phyloP scores from a whole-genome alignment of 116 monocot genomes.

The Iris pallida region DNA sequence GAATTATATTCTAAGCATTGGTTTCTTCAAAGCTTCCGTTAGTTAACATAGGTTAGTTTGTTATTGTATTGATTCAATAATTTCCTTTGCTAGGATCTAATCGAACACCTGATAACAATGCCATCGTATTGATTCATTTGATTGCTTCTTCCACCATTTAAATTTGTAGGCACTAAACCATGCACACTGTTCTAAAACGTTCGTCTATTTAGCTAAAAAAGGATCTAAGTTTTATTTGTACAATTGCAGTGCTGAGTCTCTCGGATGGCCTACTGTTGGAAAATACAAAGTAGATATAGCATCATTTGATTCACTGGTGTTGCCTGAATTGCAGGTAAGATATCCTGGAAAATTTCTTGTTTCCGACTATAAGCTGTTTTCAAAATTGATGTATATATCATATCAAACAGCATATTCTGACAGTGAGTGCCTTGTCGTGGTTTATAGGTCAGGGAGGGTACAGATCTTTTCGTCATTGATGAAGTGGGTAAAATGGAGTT shows the following conservation, averaged over 20 bases:
- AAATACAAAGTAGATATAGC: slow-evolving; percentile 83
- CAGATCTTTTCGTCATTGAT: slow-evolving; percentile 83
- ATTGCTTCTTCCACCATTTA: too few relatives aligned
- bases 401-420: not conserved
- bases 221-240: not conserved
- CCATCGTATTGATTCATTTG: too few relatives aligned
- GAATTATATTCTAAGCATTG: too few relatives aligned
- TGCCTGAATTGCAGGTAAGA: slow-evolving; percentile 74
- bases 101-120: too few relatives aligned
- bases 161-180: too few relatives aligned
- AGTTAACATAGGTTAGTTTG: too few relatives aligned
- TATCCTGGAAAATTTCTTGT: not conserved
- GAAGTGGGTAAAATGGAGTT: slow-evolving; percentile 98
- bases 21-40: too few relatives aligned
- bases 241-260: slow-evolving; percentile 43
- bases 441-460: slow-evolving; percentile 60
- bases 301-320: slow-evolving; percentile 77
- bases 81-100: too few relatives aligned
- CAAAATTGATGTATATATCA: not conserved
- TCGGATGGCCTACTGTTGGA: slow-evolving; percentile 87
- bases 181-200: too few relatives aligned
- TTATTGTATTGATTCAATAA: too few relatives aligned
- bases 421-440: not conserved
- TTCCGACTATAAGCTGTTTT: not conserved
- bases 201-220: too few relatives aligned